phyloP scores from a whole-genome alignment of 176 grass and related monocot genomes.

The Zizania latifolia region DNA sequence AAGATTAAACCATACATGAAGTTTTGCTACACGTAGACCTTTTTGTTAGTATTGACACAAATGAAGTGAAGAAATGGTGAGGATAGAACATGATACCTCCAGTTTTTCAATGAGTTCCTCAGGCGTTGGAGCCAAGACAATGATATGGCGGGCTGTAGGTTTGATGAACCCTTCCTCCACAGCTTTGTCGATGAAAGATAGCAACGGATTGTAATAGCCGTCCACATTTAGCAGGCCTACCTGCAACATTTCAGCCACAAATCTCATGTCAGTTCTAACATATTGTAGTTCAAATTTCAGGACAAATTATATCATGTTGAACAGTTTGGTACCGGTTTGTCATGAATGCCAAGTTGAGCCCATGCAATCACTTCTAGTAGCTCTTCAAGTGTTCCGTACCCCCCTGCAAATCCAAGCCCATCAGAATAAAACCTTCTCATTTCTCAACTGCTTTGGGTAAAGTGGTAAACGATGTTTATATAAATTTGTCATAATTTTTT shows the following conservation, averaged over 20 bases:
- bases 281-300: neutral
- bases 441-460: neutral
- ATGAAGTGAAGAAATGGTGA: neutral
- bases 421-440: neutral
- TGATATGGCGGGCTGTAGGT: constrained; percentile 30
- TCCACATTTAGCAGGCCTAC: constrained; percentile 40
- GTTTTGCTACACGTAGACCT: neutral
- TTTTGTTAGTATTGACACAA: neutral
- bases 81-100: neutral
- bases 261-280: neutral
- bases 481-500: neutral
- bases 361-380: constrained; percentile 38
- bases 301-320: neutral
- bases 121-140: constrained; percentile 32
- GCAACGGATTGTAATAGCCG: constrained; percentile 35
- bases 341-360: constrained; percentile 45
- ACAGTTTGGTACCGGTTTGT: constrained; percentile 24
- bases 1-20: neutral
- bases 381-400: constrained; percentile 44
- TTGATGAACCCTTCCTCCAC: constrained; percentile 46
- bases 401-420: constrained; percentile 16
- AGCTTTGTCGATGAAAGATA: constrained; percentile 41
- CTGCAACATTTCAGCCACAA: neutral
- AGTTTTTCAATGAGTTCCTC: constrained; percentile 33
- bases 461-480: too few species aligned